A percentile compares a stretch with the other conserved stretches of the same genome.
phyloP scores from a whole-genome alignment of 495 filamentous ascomycete species.

The Penicillium ucsense region DNA sequence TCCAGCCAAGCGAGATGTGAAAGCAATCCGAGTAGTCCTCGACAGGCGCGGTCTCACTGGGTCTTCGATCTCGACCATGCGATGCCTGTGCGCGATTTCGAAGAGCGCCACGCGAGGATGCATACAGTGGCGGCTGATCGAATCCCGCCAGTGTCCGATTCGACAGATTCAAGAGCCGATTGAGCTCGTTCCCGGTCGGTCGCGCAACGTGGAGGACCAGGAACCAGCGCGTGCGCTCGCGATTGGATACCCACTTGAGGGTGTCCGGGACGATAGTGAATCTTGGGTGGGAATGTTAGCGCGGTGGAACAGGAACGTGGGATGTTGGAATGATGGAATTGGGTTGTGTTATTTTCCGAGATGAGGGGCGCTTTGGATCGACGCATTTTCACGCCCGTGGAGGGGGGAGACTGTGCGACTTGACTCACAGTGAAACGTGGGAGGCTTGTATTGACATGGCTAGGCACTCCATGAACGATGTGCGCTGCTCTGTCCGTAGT shows the following conservation, averaged over 20 bases:
- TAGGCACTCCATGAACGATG: slow-evolving; percentile 44
- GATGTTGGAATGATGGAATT: no score
- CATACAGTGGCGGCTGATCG: slow-evolving; percentile 67
- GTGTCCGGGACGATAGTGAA: slow-evolving; percentile 39
- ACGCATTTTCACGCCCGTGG: no score
- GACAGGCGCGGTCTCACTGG: not conserved
- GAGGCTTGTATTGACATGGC: slow-evolving; percentile 26
- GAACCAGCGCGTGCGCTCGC: slow-evolving; percentile 75
- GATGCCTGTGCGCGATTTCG: not conserved
- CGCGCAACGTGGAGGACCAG: slow-evolving; percentile 57
- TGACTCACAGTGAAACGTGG: slow-evolving; percentile 36
- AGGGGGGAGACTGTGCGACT: not conserved
- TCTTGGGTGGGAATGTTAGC: slow-evolving; percentile 18
- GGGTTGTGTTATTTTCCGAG: no score
- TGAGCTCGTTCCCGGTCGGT: slow-evolving; percentile 45
- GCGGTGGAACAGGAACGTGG: not conserved
- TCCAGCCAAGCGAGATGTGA: slow-evolving; percentile 79
- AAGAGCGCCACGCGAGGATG: slow-evolving; percentile 2
- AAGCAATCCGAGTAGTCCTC: slow-evolving; percentile 47
- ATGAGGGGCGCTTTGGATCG: no score
- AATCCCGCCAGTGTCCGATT: slow-evolving; percentile 52
- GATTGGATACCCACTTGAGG: slow-evolving; percentile 62
- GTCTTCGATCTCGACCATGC: not conserved
- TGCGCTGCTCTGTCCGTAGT: slow-evolving; percentile 55
- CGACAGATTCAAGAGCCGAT: slow-evolving; percentile 50